phyloP scores from a whole-genome alignment of 106 monocot species.

The Agapanthus africanus region DNA sequence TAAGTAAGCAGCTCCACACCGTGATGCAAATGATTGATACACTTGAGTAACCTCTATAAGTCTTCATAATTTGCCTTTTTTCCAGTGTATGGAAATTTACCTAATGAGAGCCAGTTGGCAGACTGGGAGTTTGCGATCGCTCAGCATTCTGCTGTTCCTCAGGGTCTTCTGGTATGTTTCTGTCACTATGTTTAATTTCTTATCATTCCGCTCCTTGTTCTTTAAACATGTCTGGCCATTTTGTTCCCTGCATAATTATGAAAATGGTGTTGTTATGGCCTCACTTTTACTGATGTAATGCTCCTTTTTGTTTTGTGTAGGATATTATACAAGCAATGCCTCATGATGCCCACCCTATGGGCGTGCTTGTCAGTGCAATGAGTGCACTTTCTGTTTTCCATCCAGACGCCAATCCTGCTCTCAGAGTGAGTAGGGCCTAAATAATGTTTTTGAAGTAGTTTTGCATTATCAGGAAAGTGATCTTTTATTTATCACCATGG shows the following conservation, averaged over 20 bases:
- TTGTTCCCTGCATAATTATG: neutral
- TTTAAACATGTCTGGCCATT: neutral
- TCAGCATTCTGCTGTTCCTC: constrained; percentile 96
- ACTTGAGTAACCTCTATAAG: neutral
- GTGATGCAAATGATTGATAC: neutral
- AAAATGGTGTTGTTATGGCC: neutral
- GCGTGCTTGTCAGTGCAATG: constrained; percentile 87
- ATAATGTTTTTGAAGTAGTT: neutral
- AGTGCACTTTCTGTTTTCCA: constrained; percentile 96
- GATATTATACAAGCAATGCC: constrained; percentile 97
- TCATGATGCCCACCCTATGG: constrained; percentile 99
- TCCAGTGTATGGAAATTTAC: constrained; percentile 93
- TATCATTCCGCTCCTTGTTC: constrained; percentile 3
- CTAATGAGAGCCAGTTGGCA: constrained; percentile 69
- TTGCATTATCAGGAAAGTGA: neutral
- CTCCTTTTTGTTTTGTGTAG: constrained; percentile 26
- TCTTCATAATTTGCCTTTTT: too few relatives aligned
- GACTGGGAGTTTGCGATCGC: constrained; percentile 93
- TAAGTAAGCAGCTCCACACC: too few relatives aligned
- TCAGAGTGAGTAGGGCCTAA: constrained; percentile 47
- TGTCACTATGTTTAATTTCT: neutral
- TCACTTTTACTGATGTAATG: neutral
- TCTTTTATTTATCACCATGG: too few relatives aligned
- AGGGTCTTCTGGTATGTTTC: constrained; percentile 74
- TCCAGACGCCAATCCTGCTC: constrained; percentile 98